A percentile compares a stretch with the other conserved stretches of the same genome.
Conservation (phyloP, 306 rosid species). For the Myrica gale region DNA sequence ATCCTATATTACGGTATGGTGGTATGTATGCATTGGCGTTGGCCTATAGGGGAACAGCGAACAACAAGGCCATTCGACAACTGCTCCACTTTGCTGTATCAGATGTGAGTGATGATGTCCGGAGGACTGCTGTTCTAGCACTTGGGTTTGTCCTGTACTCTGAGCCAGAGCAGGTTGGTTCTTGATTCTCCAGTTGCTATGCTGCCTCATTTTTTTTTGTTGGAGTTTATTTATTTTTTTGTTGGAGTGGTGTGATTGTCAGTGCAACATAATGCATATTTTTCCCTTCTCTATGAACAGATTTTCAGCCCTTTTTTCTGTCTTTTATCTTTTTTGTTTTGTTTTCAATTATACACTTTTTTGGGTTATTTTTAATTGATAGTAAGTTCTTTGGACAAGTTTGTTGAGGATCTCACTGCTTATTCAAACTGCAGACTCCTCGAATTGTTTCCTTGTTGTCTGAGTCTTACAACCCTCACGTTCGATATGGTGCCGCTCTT, state of each 20-base stretch:
- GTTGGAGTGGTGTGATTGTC: background rate
- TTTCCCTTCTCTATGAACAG: background rate
- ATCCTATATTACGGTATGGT: slow-evolving; percentile 93
- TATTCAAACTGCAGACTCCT: slow-evolving; percentile 67
- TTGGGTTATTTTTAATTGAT: slow-evolving; percentile 4
- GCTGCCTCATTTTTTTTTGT: background rate
- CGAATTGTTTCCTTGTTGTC: slow-evolving; percentile 90
- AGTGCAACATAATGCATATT: background rate
- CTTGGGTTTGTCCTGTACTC: slow-evolving; percentile 97
- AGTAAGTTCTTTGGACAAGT: background rate
- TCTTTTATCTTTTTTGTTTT: background rate
- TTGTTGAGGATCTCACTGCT: slow-evolving; percentile 4
- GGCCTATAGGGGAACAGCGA: slow-evolving; percentile 95
- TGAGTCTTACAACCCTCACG: slow-evolving; percentile 96
- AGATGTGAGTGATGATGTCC: slow-evolving; percentile 96
- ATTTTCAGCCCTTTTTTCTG: background rate
- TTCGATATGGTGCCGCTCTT: slow-evolving; percentile 97
- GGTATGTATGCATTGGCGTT: slow-evolving; percentile 98
- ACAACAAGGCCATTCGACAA: slow-evolving; percentile 94
- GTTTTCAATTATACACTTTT: background rate
- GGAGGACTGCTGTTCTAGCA: slow-evolving; percentile 98
- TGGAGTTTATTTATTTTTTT: too few relatives aligned
- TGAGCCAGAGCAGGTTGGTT: slow-evolving; percentile 95
- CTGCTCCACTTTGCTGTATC: slow-evolving; percentile 96
- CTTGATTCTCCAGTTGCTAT: slow-evolving; percentile 15